Evolutionary conservation across 371 early-diverging fungal species (phyloP).

Genomic region (Syncephalis plumigaleata): DNA sequence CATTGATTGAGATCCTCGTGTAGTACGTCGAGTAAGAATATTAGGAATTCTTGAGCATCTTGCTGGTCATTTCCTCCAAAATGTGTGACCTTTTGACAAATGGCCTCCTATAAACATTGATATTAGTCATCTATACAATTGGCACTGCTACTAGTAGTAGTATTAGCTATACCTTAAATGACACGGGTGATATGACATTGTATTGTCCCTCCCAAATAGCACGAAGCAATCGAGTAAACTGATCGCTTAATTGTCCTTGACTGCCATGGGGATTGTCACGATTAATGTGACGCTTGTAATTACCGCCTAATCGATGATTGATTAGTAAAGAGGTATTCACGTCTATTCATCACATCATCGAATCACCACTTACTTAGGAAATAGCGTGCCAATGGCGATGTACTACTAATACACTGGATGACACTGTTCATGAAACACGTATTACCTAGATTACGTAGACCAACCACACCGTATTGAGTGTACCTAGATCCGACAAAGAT

Average conservation of each 20-base stretch:
- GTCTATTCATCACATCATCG: not conserved
- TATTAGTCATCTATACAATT: too few species aligned
- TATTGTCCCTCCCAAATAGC: constrained; percentile 47
- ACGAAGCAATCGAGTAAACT: constrained; percentile 44
- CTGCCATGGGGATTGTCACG: constrained; percentile 62
- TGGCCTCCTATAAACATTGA: constrained; percentile 15
- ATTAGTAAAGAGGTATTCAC: not conserved
- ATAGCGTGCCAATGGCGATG: constrained; percentile 67
- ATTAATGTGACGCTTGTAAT: constrained; percentile 52
- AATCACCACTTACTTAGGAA: constrained; percentile 30
- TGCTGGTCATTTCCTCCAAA: constrained; percentile 48
- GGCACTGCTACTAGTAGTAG: too few species aligned
- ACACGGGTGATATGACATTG: constrained; percentile 32
- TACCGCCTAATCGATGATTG: constrained; percentile 29
- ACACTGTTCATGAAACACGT: constrained; percentile 97
- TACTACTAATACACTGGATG: constrained; percentile 84
- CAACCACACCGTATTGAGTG: constrained; percentile 39
- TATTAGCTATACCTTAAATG: constrained; percentile 16
- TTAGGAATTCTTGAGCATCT: constrained; percentile 63
- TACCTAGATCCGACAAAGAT: constrained; percentile 22
- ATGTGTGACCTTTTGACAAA: constrained; percentile 44
- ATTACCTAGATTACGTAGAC: constrained; percentile 91
- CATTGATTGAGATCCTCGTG: constrained; percentile 52
- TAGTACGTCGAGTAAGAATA: constrained; percentile 46
- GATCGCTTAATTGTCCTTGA: constrained; percentile 50